These are phyloP conservation scores for Yueomyces sp. DNA, from an alignment of 805 yeast species.

Conservation along the genomic window DNA sequence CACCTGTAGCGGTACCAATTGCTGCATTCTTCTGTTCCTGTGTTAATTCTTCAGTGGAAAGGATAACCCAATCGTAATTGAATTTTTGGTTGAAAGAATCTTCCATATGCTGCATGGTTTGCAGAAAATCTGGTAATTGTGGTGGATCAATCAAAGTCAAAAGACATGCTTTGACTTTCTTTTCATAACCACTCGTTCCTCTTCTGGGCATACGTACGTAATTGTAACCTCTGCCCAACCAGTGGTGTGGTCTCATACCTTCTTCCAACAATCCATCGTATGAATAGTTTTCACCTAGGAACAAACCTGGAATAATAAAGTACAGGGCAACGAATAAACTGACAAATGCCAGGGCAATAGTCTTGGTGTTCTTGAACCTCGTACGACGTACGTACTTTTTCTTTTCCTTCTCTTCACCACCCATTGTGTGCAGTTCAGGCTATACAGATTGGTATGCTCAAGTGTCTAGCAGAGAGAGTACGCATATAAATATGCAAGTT, in stretches of 20 bases:
- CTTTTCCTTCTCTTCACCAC: not conserved
- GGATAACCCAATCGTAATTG: constrained; percentile 65
- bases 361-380: not conserved
- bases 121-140: constrained; percentile 1
- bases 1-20: constrained; percentile 27
- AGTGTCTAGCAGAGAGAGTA: no score
- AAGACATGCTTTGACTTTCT: not conserved
- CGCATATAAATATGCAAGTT: no score
- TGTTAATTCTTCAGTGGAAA: constrained; percentile 55
- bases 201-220: not conserved
- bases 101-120: constrained; percentile 47
- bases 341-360: not conserved
- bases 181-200: not conserved
- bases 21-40: constrained; percentile 39
- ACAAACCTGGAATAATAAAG: not conserved
- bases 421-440: not conserved
- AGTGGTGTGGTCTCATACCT: not conserved
- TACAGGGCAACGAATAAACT: not conserved
- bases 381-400: not conserved
- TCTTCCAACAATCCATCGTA: not conserved
- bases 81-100: constrained; percentile 50
- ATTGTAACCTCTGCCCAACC: not conserved
- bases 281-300: not conserved
- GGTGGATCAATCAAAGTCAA: not conserved
- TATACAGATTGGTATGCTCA: no score